phyloP scores from a whole-genome alignment of 2,329 filamentous ascomycete species.

The Arthrobotrys musiformis region DNA sequence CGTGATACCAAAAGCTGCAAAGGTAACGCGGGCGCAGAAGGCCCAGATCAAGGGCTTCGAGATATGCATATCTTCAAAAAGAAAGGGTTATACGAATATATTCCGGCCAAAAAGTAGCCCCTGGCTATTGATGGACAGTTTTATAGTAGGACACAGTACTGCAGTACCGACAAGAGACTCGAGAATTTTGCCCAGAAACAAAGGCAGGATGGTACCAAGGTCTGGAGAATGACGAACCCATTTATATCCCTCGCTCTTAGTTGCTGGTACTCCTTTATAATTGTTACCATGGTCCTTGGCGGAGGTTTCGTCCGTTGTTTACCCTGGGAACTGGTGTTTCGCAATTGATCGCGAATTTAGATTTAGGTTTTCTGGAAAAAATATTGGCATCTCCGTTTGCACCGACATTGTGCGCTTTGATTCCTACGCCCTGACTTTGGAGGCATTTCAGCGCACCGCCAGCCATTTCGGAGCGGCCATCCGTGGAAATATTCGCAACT shows the following conservation, averaged over 20 bases:
- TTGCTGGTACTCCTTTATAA: neutral
- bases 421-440: neutral
- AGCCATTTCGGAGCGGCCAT: neutral
- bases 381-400: neutral
- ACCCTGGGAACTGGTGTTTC: conserved; percentile 1
- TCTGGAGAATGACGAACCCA: neutral
- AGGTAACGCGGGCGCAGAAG: conserved; percentile 35
- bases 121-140: no score
- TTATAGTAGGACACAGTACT: no score
- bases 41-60: conserved; percentile 49
- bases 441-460: neutral
- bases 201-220: neutral
- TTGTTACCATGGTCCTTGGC: conserved; percentile 25
- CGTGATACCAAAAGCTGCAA: conserved; percentile 49
- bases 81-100: neutral
- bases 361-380: conserved; percentile 1
- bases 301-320: neutral
- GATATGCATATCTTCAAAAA: conserved; percentile 31
- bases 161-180: no score
- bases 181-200: neutral
- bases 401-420: neutral
- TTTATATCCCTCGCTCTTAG: conserved; percentile 29
- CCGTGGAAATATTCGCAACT: neutral
- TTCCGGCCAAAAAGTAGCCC: neutral
- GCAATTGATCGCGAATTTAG: neutral